phyloP scores from a whole-genome alignment of 352 stramenopile genomes.

The Nothophytophthora sp. region DNA sequence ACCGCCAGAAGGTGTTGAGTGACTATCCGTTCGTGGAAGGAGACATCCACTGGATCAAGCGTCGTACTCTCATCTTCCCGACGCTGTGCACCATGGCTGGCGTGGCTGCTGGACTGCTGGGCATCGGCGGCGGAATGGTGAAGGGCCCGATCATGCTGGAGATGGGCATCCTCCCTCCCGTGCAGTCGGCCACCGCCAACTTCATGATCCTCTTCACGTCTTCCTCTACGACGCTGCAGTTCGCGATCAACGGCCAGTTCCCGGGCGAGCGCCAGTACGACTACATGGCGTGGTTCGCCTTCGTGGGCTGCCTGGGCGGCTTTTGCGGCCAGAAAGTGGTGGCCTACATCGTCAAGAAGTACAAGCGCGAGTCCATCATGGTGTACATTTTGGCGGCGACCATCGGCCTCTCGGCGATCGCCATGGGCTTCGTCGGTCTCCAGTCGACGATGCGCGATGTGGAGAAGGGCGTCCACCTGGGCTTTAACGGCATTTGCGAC shows the following conservation, averaged over 20 bases:
- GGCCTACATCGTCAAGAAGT: conserved; percentile 91
- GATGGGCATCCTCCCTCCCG: conserved; percentile 92
- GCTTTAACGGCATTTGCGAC: conserved; percentile 71
- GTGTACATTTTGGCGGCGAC: conserved; percentile 74
- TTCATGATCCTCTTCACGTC: conserved; percentile 92
- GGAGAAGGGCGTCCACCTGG: conserved; percentile 55
- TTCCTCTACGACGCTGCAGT: conserved; percentile 93
- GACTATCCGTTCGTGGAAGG: conserved; percentile 86
- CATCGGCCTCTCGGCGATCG: conserved; percentile 69
- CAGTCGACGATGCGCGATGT: conserved; percentile 61
- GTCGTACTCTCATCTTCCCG: conserved; percentile 91
- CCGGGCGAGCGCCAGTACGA: conserved; percentile 82
- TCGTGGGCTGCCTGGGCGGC: conserved; percentile 89
- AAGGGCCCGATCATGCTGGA: conserved; percentile 98
- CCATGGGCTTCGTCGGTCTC: conserved; percentile 72
- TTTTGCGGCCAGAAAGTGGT: conserved; percentile 82
- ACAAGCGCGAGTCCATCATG: conserved; percentile 85
- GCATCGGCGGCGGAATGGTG: conserved; percentile 97
- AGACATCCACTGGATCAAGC: conserved; percentile 95
- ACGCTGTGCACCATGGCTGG: conserved; percentile 92
- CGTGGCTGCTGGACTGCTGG: conserved; percentile 94
- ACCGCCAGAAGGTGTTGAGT: conserved; percentile 71
- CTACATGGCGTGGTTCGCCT: conserved; percentile 91
- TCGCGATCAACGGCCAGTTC: conserved; percentile 82
- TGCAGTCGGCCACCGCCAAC: conserved; percentile 92